These are phyloP conservation scores for Solanum sejunctum DNA, from an alignment of 257 asterid genomes.

Conservation along the genomic window DNA sequence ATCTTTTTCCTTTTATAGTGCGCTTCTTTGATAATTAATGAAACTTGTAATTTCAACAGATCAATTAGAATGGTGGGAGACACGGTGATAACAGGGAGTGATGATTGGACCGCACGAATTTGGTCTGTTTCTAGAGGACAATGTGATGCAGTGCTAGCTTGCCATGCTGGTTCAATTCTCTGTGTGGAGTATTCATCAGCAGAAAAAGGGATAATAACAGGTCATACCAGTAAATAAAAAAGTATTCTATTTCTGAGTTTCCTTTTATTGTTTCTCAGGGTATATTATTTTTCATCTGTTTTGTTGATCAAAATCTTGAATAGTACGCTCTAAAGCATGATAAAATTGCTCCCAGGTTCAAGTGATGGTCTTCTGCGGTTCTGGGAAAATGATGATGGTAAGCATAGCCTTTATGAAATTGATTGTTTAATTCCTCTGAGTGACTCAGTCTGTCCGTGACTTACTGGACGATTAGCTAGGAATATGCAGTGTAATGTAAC, in stretches of 20 bases:
- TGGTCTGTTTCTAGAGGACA: slow-evolving; percentile 93
- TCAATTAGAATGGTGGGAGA: slow-evolving; percentile 97
- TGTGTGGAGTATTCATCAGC: slow-evolving; percentile 79
- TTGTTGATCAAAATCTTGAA: background rate
- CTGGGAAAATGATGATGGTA: slow-evolving; percentile 96
- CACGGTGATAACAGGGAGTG: slow-evolving; percentile 87
- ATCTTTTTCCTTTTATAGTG: background rate
- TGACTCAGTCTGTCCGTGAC: background rate
- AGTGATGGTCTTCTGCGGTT: slow-evolving; percentile 85
- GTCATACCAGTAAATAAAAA: slow-evolving; percentile 15
- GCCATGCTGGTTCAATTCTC: slow-evolving; percentile 87
- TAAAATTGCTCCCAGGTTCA: slow-evolving; percentile 48
- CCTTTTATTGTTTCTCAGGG: background rate
- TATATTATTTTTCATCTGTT: background rate
- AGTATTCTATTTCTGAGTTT: background rate
- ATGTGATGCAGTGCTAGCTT: slow-evolving; percentile 92
- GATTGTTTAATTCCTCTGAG: background rate
- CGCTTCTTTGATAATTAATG: slow-evolving; percentile 13
- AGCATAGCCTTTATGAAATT: slow-evolving; percentile 9
- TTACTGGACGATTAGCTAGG: background rate
- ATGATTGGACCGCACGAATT: slow-evolving; percentile 97
- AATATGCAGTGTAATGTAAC: background rate
- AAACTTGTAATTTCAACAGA: slow-evolving; percentile 28
- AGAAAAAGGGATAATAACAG: slow-evolving; percentile 89
- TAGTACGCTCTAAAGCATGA: background rate